Evolutionary conservation across 345 rosid species (phyloP), one percentile per base, ranked within the genome.

Genomic region (Salix koriyanagi): DNA sequence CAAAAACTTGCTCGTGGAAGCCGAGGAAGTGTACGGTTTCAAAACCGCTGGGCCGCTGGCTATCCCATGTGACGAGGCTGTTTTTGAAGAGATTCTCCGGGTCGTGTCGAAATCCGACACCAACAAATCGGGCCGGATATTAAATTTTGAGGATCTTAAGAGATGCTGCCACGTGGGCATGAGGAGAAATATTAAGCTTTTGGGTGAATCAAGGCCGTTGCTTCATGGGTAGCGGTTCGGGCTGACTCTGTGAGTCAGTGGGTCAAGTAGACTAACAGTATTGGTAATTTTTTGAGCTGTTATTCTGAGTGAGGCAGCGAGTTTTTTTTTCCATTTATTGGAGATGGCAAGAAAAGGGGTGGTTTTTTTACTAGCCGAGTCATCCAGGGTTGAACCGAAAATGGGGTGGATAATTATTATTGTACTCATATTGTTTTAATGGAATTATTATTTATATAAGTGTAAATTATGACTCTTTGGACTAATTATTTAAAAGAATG

Each of bases 1-100:
- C 84, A 78, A 81, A 65, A 77, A 79, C 1, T 90, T 96, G 25
- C 89, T 96, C 36, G 84, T 84, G 7, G 84, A 85, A 28, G 91
- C 97, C 23, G 99, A 93, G 81, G 99, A 96, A 74, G 96, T 89
- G 86, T 93, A 86, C 78, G 99, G 99, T 0, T 96, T 93, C 91
- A 71, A 74, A 15, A 85, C 85, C 82, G 78, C 26, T 1, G 99
- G 99, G 19, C 96, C 89, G 28, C 76, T 96, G 23, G 86, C 90
- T 3, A 79, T 96, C 75, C 98, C 99, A 10, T 96, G 99, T 32
- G 94, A 93, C 52, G 99, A 93, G 79, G 81, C 88, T 2, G 71
- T 86, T n/a, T 93, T 95, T 73, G 99, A 95, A 58, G 93, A 91
- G 79, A 86, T 88, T 12, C 84, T 93, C 19, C 81, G 77, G 13